Base-by-base conservation (phyloP, 2,329 filamentous ascomycete genomes). In the Cladobotryum protrusum region DNA sequence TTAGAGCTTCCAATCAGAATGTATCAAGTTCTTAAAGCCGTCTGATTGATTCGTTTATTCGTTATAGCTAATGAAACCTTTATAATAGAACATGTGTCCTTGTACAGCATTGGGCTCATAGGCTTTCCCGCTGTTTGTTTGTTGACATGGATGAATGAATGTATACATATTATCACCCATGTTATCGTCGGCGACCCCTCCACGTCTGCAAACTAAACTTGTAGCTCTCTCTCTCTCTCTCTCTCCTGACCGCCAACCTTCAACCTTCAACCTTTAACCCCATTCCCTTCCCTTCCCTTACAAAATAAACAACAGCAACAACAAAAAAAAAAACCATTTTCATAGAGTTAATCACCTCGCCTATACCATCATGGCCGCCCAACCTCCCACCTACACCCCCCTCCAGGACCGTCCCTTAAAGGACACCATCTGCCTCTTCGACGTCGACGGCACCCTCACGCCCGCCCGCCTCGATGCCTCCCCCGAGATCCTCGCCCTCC, bases 401-500 rank as follows among this genome's bases (percentile, higher is more conserved):
- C 82, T 97, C 58, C 80, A 85, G 67, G 78, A 92, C 62, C 89
- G 93, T 59, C 88, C 89, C 40, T 74, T 96, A 70, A 89, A 91
- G 75, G 89, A 93, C 78, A 97, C 92, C 57, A 87, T 99, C 70
- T 85, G 83, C 64, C 85, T 99, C 56, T 99, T 99, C 72, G 93
- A 99, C 72, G 93, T 99, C 53, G 93, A 99, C 68, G 88, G 82
- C 64, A 96, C 93, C 29, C 81, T 99, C 59, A 93, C 90, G 14
- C 86, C 83, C 39, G 85, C 93, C 42, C 83, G 93, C 58, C 77
- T 79, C 61, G 88, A 65, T 52, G 88, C 82, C 60, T 82, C 83
- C 35, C 83, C 87, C 49, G 87, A 96, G 68, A 93, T 96, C 79
- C 85, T 96, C 57, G 71, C 81, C 56, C 76, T 92, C 56, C 88